Evolutionary conservation across 1,139 yeast genomes (phyloP), one percentile per base, ranked within the genome.

Genomic region (Debaryomycetaceae sp.): DNA sequence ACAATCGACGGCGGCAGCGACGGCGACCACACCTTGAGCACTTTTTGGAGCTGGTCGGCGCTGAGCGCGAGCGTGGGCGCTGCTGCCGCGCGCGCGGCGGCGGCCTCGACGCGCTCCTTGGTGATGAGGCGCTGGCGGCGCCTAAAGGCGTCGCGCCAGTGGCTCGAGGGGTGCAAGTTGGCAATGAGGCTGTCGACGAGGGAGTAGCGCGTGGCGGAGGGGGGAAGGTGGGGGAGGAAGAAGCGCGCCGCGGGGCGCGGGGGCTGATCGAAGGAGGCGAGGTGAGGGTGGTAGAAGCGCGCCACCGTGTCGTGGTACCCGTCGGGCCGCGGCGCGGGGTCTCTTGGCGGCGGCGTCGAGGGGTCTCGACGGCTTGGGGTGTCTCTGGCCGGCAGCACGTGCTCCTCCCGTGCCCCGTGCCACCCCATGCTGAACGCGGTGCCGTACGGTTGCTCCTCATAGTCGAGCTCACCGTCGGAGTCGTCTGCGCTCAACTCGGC

Each of bases 1-100:
- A 48, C 38, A 9, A 39, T 39, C 22, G 41, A 31, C 3, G 41
- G 33, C 24, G 49, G 40, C 2, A 48, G 23, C 15, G 37, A 17
- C n/a, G n/a, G n/a, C 4, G 34, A 31, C 68, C 68, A 61, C 4
- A 45, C 34, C 9, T 40, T 33, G 14, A 41, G 34, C 0, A 66
- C 61, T 25, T 45, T 37, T 1, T 41, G 18, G 8, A 51, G 36
- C 39, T 56, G 51, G 5, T 39, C 44, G 3, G 39, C 27, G 1
- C 35, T 19, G 16, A 57, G 34, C 2, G 52, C 45, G 16, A 28
- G 10, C 3, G 30, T 20, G 6, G 16, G 16, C 13, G 29, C 20
- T n/a, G n/a, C n/a, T n/a, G n/a, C n/a, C n/a, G n/a, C n/a, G n/a
- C n/a, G n/a, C 14, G 23, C n/a, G 5, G 25, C 11, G 10, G 16